Percentiles rank a stretch among this genome's conserved stretches.
Conservation (phyloP, 164 flowering plant species). For the Kingdonia uniflora region DNA sequence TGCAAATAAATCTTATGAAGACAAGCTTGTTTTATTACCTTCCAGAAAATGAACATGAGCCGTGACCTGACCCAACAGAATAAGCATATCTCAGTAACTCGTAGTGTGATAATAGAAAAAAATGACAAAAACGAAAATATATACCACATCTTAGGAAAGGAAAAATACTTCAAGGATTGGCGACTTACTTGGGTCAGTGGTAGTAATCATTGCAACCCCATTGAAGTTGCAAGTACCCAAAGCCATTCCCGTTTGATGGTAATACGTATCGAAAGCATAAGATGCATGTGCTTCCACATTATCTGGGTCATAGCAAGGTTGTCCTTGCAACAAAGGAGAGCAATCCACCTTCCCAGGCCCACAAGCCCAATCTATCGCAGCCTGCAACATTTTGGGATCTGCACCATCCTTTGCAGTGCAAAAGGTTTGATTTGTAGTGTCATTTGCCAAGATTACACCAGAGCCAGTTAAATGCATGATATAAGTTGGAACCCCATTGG, state of each 20-base stretch:
- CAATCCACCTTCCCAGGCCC: constrained; percentile 91
- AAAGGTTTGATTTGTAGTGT: constrained; percentile 75
- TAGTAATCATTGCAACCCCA: constrained; percentile 74
- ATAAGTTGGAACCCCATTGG: constrained; percentile 57
- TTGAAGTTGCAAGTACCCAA: constrained; percentile 72
- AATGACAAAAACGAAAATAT: constrained; percentile 10
- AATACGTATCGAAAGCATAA: constrained; percentile 80
- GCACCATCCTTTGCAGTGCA: constrained; percentile 61
- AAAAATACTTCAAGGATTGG: background rate
- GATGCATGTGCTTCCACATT: constrained; percentile 61
- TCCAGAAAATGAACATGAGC: constrained; percentile 63
- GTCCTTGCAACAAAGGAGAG: constrained; percentile 58
- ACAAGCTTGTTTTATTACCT: constrained; percentile 30
- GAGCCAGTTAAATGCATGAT: constrained; percentile 56
- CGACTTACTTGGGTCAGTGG: constrained; percentile 80
- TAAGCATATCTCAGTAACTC: too few relatives aligned
- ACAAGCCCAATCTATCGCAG: constrained; percentile 92
- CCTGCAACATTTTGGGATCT: constrained; percentile 75
- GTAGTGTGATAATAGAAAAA: too few relatives aligned
- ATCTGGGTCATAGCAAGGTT: constrained; percentile 78
- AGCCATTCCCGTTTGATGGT: constrained; percentile 52
- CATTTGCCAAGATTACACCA: constrained; percentile 73
- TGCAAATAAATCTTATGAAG: background rate
- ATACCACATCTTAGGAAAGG: too few relatives aligned
- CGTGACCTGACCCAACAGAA: constrained; percentile 46